These are phyloP conservation scores for Lavandula angustifolia DNA, from an alignment of 257 asterid genomes.

Conservation along the genomic window DNA sequence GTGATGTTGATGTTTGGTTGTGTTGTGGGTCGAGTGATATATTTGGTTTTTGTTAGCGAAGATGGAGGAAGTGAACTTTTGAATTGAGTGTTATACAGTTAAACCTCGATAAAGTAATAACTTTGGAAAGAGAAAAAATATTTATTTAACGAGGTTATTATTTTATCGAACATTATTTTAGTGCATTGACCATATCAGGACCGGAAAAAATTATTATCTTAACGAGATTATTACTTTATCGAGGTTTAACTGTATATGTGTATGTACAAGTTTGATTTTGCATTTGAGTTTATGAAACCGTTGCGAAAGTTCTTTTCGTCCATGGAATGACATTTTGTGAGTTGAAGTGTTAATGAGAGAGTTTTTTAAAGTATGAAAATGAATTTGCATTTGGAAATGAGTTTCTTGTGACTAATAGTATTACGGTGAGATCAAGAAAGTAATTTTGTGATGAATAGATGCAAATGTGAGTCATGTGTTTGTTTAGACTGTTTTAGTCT, in stretches of 20 bases:
- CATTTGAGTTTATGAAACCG: slow-evolving; percentile 3
- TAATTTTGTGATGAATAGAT: background rate
- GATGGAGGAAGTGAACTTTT: slow-evolving; percentile 1
- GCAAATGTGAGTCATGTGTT: background rate
- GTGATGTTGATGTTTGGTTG: background rate
- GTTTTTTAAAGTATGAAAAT: background rate
- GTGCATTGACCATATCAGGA: too few species aligned
- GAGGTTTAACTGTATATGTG: too few species aligned
- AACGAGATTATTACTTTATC: too few species aligned
- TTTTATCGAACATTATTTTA: too few species aligned
- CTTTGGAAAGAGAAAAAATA: too few species aligned
- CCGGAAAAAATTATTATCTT: too few species aligned
- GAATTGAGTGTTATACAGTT: background rate
- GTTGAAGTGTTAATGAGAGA: slow-evolving; percentile 13
- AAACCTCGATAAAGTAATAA: too few species aligned
- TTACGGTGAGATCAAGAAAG: background rate
- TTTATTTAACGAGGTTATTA: too few species aligned
- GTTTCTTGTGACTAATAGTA: slow-evolving; percentile 2
- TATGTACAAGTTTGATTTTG: background rate
- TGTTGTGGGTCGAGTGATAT: background rate
- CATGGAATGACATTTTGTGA: background rate
- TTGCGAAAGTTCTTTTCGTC: background rate
- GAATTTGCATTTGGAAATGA: slow-evolving; percentile 18
- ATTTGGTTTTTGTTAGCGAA: background rate
- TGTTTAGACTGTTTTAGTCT: background rate